phyloP scores from a whole-genome alignment of 495 filamentous ascomycete species.

The Penicillium paradoxum region DNA sequence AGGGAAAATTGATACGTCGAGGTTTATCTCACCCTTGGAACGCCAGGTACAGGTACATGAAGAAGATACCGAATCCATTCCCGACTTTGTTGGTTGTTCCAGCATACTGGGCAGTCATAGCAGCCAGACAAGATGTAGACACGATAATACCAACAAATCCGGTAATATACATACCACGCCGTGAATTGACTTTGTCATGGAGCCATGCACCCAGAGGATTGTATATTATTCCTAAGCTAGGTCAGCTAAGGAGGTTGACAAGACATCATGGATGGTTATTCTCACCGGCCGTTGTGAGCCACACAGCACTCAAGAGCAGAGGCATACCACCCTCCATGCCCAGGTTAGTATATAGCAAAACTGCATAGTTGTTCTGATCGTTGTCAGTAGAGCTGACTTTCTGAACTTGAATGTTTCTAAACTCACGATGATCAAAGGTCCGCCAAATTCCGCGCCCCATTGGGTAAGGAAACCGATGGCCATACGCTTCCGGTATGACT shows the following conservation, averaged over 20 bases:
- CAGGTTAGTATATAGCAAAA: conserved; percentile 45
- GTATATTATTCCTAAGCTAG: conserved; percentile 31
- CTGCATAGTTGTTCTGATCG: conserved; percentile 42
- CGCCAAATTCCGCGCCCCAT: conserved; percentile 36
- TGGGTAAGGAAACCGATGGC: conserved; percentile 39
- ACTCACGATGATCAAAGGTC: conserved; percentile 36
- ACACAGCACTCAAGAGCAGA: conserved; percentile 44
- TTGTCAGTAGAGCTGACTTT: conserved; percentile 5
- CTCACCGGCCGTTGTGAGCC: conserved; percentile 42
- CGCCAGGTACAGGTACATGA: conserved; percentile 44
- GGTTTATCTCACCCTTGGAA: conserved; percentile 33
- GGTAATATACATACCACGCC: conserved; percentile 42
- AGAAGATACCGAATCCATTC: conserved; percentile 43
- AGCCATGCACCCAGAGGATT: conserved; percentile 46
- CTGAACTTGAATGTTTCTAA: background rate
- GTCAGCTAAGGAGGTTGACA: conserved; percentile 11
- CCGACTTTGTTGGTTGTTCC: conserved; percentile 43
- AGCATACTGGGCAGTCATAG: conserved; percentile 38
- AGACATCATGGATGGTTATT: background rate
- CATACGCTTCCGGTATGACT: conserved; percentile 40
- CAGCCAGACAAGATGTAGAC: conserved; percentile 37
- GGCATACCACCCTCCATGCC: conserved; percentile 42
- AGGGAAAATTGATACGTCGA: background rate
- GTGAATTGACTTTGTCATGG: conserved; percentile 42
- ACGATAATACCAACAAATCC: conserved; percentile 36